These are phyloP conservation scores for Russula dissimulans DNA, from an alignment of 768 basidiomycete species.

Conservation along the genomic window DNA sequence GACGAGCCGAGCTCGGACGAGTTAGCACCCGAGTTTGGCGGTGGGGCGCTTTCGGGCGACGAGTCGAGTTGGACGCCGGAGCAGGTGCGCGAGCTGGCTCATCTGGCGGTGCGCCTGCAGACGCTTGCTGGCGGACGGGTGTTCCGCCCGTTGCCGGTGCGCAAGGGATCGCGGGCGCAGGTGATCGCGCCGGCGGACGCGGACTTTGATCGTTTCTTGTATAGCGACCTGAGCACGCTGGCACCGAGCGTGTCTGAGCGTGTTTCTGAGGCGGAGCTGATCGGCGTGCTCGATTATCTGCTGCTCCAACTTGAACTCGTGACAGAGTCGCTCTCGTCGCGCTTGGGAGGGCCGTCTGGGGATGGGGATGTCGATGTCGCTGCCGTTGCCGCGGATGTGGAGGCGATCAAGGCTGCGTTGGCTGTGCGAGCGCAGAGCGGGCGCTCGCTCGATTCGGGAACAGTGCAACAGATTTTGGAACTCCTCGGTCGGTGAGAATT, in stretches of 20 bases:
- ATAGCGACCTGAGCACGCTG: constrained; percentile 43
- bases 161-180: constrained; percentile 17
- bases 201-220: constrained; percentile 2
- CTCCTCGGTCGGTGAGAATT: constrained; percentile 4
- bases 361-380: too few relatives aligned
- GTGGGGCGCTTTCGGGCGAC: neutral
- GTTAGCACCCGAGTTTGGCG: constrained; percentile 38
- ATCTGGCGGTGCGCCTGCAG: constrained; percentile 72
- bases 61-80: constrained; percentile 43
- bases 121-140: constrained; percentile 45
- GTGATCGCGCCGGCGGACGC: constrained; percentile 20
- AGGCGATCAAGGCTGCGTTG: constrained; percentile 6
- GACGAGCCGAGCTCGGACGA: constrained; percentile 30
- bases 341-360: neutral
- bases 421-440: constrained; percentile 2
- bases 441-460: constrained; percentile 5
- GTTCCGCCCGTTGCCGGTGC: constrained; percentile 16
- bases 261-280: constrained; percentile 63
- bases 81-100: constrained; percentile 64
- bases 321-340: constrained; percentile 3
- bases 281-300: constrained; percentile 67
- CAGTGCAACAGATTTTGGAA: constrained; percentile 13
- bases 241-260: constrained; percentile 62
- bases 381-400: neutral
- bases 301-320: constrained; percentile 72